Evolutionary conservation across 257 asterid genomes (phyloP).

Genomic region (Catharanthus roseus): DNA sequence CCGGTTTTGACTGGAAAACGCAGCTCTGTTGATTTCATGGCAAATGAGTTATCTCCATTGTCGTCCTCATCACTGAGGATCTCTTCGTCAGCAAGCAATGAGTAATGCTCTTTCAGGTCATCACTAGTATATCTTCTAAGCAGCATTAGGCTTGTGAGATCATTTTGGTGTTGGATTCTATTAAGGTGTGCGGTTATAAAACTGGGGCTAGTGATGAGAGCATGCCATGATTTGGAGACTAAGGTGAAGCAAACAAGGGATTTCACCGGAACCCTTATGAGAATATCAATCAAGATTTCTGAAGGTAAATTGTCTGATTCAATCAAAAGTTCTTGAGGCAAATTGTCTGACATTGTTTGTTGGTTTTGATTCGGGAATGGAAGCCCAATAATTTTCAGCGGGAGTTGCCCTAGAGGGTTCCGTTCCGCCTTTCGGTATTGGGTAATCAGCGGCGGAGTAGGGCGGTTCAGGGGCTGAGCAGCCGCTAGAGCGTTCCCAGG

Average conservation of each 20-base stretch:
- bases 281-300: constrained; percentile 42
- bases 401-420: not conserved
- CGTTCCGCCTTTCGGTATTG: not conserved
- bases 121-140: constrained; percentile 29
- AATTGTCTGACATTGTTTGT: constrained; percentile 35
- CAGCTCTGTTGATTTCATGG: constrained; percentile 21
- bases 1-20: constrained; percentile 30
- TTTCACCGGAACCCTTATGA: constrained; percentile 38
- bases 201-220: constrained; percentile 35
- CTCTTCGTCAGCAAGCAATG: constrained; percentile 19
- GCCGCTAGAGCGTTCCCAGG: not conserved
- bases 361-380: not conserved
- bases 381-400: not conserved
- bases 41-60: constrained; percentile 8
- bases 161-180: constrained; percentile 6
- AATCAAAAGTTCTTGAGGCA: not conserved
- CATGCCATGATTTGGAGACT: constrained; percentile 50
- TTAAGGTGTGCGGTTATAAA: constrained; percentile 39
- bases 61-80: not conserved
- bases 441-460: not conserved
- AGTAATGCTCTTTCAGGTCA: constrained; percentile 32
- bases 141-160: constrained; percentile 20
- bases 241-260: constrained; percentile 36
- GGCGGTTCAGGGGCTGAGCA: not conserved
- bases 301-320: constrained; percentile 27